Base-by-base conservation (phyloP, 371 early-diverging fungal species). In the Dichotomocladium elegans region DNA sequence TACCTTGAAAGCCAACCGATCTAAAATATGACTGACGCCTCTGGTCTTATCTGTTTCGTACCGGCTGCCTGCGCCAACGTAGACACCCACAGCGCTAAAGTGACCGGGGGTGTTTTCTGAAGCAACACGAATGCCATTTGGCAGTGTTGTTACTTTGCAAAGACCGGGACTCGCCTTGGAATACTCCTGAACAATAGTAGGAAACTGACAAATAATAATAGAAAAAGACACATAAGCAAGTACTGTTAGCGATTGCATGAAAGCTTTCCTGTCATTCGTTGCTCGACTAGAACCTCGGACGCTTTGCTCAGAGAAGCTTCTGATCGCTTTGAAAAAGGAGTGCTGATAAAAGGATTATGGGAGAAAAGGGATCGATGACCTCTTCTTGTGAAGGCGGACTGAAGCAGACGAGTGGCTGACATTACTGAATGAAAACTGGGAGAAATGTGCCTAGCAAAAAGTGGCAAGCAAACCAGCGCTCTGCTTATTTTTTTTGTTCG, bases 1-100 rank as follows among this genome's bases (percentile, higher is more conserved):
- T 63, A 89, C 91, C 81, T 96, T 95, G 79, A 96, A 96, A 2
- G 96, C 88, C 57, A 95, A 69, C 33, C 93, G 86, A 68, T 96
- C 96, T 46, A 95, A 68, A 58, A 95, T 68, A 72, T 96, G 94
- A 10, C 84, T 80, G 8, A 80, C 82, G 19, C 96, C 98, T 0
- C 82, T 63, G 3, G 85, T 86, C n/a, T 55, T 45, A 1, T 65
- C 68, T 24, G 86, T 82, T 66, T 98, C 96, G 60, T 90, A 90
- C 37, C 93, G 75, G 47, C 93, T 89, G 24, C 96, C 95, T 5
- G 91, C 89, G 60, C 95, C 90, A 8, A 96, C 85, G 61, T 89
- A 94, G 11, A 94, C 88, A 31, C 95, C 96, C 6, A 90, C 70
- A 0, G 91, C 86, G 2, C 89, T 82, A 69, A 96, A 96, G 63